phyloP scores from a whole-genome alignment of 1,139 yeast genomes.

The Yamadazyma epiphylla region DNA sequence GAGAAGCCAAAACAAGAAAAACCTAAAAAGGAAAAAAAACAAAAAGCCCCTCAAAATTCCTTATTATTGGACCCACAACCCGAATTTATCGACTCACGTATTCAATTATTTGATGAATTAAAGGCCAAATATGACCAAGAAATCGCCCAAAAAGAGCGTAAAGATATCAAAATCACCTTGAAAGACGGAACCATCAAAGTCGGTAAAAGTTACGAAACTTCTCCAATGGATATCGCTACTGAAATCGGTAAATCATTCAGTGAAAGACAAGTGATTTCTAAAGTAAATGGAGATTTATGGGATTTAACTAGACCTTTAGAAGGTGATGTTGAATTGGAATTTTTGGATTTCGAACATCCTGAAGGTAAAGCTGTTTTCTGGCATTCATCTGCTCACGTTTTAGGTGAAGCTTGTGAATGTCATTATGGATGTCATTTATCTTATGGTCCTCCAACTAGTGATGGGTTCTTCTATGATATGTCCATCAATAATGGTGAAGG shows the following conservation, averaged over 20 bases:
- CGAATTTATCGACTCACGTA: slow-evolving; percentile 73
- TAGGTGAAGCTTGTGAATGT: slow-evolving; percentile 98
- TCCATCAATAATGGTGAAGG: slow-evolving; percentile 73
- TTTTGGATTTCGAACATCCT: slow-evolving; percentile 62
- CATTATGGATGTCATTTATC: slow-evolving; percentile 89
- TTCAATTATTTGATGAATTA: slow-evolving; percentile 73
- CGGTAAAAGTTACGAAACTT: slow-evolving; percentile 85
- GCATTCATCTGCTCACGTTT: slow-evolving; percentile 98
- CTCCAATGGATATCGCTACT: slow-evolving; percentile 83
- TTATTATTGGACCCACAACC: slow-evolving; percentile 74
- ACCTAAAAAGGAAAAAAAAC: slow-evolving; percentile 27
- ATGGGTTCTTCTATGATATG: slow-evolving; percentile 98
- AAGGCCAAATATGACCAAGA: slow-evolving; percentile 75
- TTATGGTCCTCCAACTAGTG: slow-evolving; percentile 95
- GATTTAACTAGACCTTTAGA: slow-evolving; percentile 95
- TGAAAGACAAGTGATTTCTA: slow-evolving; percentile 87
- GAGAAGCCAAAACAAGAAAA: slow-evolving; percentile 10
- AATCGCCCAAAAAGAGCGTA: slow-evolving; percentile 54
- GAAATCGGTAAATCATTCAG: slow-evolving; percentile 76
- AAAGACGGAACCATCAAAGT: slow-evolving; percentile 80
- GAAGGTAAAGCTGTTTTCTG: slow-evolving; percentile 96
- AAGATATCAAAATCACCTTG: slow-evolving; percentile 71
- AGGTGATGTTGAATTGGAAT: slow-evolving; percentile 64
- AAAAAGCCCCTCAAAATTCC: slow-evolving; percentile 27
- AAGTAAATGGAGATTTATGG: slow-evolving; percentile 89